phyloP scores from a whole-genome alignment of 352 stramenopile genomes.

The Pythium diclinum region DNA sequence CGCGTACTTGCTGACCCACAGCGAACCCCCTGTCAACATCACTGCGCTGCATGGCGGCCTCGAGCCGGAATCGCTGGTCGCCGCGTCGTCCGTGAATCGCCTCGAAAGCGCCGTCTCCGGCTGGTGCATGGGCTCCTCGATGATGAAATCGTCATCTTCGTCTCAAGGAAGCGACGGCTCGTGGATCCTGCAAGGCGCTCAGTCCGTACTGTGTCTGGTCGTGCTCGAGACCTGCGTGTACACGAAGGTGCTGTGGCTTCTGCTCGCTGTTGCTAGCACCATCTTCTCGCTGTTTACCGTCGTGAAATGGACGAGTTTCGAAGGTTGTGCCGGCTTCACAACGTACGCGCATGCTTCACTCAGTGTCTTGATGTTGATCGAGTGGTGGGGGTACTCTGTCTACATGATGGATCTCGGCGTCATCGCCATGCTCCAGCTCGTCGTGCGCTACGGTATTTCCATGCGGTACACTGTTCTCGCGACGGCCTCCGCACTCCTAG shows the following conservation, averaged over 20 bases:
- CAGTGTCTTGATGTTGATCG: slow-evolving; percentile 34
- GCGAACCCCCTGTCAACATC: slow-evolving; percentile 1
- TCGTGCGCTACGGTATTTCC: slow-evolving; percentile 37
- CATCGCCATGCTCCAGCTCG: slow-evolving; percentile 37
- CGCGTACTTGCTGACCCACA: slow-evolving; percentile 37
- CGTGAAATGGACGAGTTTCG: slow-evolving; percentile 23
- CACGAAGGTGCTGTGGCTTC: slow-evolving; percentile 40
- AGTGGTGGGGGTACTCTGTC: slow-evolving; percentile 54
- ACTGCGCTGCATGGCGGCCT: slow-evolving; percentile 3
- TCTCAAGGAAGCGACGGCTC: slow-evolving; percentile 16
- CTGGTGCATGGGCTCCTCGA: slow-evolving; percentile 37
- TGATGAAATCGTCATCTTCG: background rate
- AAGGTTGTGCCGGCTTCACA: slow-evolving; percentile 24
- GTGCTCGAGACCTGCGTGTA: slow-evolving; percentile 57
- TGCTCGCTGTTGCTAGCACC: slow-evolving; percentile 17
- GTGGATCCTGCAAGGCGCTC: slow-evolving; percentile 47
- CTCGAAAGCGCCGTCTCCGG: slow-evolving; percentile 34
- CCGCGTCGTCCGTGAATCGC: slow-evolving; percentile 14
- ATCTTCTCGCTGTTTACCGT: slow-evolving; percentile 26
- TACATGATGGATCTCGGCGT: slow-evolving; percentile 45
- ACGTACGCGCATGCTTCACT: slow-evolving; percentile 40
- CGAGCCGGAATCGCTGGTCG: slow-evolving; percentile 9
- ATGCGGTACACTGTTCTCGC: slow-evolving; percentile 37
- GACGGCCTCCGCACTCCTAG: slow-evolving; percentile 15
- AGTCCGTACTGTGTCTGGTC: slow-evolving; percentile 56